Conservation (phyloP, 176 grass and related monocot genomes). For the Melocanna baccifera region DNA sequence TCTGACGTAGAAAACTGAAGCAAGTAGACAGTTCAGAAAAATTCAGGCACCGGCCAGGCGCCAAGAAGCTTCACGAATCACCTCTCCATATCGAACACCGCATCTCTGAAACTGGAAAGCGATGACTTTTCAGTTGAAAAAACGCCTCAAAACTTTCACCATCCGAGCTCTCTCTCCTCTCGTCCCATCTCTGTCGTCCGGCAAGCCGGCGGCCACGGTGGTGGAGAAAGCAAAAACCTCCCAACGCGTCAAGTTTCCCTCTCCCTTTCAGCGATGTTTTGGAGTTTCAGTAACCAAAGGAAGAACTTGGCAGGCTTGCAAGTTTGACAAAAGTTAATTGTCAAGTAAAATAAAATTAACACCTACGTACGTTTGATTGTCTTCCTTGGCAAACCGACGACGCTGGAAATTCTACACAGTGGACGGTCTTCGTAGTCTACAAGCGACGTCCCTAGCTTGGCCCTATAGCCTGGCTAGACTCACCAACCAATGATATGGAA, state of each 20-base stretch:
- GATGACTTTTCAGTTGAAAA: not conserved
- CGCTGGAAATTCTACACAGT: not conserved
- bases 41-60: not conserved
- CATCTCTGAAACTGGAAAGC: not conserved
- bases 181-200: not conserved
- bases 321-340: not conserved
- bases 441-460: constrained; percentile 5
- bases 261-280: not conserved
- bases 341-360: not conserved
- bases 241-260: not conserved
- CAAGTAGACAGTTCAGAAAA: not conserved
- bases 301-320: not conserved
- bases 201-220: not conserved
- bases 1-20: constrained; percentile 28
- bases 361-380: not conserved
- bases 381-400: not conserved
- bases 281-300: not conserved
- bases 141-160: not conserved
- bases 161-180: not conserved
- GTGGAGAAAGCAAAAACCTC: not conserved
- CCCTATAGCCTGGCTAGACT: not conserved
- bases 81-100: constrained; percentile 27
- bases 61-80: constrained; percentile 28
- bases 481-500: not conserved
- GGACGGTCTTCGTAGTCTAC: constrained; percentile 5